Evolutionary conservation across 2,329 filamentous ascomycete genomes (phyloP).

Genomic region (Apiospora marii): DNA sequence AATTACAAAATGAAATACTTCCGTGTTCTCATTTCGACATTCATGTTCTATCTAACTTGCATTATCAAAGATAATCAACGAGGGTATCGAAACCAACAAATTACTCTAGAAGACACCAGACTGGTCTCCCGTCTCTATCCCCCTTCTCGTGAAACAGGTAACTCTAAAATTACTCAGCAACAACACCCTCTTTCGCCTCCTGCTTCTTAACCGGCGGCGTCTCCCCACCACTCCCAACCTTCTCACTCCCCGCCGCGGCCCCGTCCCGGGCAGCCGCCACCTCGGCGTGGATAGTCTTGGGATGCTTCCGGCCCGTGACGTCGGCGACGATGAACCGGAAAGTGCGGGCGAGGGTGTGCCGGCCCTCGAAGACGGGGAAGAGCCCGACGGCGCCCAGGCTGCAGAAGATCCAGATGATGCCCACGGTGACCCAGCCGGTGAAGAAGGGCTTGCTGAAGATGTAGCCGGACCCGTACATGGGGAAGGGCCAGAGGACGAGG

Average conservation of each 20-base stretch:
- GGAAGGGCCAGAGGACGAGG: conserved; percentile 89
- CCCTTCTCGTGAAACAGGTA: not conserved
- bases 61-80: not conserved
- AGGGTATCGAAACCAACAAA: not conserved
- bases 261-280: conserved; percentile 28
- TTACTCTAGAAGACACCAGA: no score
- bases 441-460: conserved; percentile 86
- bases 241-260: conserved; percentile 25
- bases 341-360: conserved; percentile 63
- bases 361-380: conserved; percentile 83
- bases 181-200: conserved; percentile 29
- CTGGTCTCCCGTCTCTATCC: no score
- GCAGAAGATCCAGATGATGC: conserved; percentile 82
- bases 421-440: conserved; percentile 79
- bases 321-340: conserved; percentile 63
- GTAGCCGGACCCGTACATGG: conserved; percentile 84
- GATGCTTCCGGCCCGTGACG: conserved; percentile 54
- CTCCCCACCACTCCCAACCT: conserved; percentile 32
- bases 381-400: conserved; percentile 77
- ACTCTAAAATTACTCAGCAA: not conserved
- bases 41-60: not conserved
- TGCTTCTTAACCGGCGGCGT: conserved; percentile 37
- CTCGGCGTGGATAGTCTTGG: conserved; percentile 40
- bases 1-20: no score
- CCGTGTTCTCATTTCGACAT: not conserved